Conservation (phyloP, 1,284 basidiomycete genomes). For the Hortiboletus rubellus region DNA sequence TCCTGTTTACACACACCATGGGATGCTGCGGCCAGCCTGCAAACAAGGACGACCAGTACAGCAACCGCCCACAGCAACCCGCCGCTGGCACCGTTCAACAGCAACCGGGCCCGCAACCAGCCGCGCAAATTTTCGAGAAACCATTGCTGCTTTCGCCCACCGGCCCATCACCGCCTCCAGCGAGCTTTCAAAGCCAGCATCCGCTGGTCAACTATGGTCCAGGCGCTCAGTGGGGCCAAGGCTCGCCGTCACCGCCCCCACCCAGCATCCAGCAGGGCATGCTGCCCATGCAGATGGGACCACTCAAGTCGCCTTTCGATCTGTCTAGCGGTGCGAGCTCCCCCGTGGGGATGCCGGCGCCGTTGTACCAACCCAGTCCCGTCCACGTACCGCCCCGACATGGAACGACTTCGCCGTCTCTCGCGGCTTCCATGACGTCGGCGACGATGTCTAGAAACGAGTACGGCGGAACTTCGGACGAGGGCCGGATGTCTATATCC, state of each 20-base stretch:
- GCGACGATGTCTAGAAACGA: conserved; percentile 10
- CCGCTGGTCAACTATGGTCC: conserved; percentile 24
- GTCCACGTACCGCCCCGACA: conserved; percentile 35
- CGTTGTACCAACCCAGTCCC: conserved; percentile 38
- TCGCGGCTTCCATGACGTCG: conserved; percentile 4
- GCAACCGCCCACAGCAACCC: conserved; percentile 33
- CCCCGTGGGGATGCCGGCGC: background rate
- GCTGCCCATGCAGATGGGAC: background rate
- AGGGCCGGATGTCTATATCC: conserved; percentile 70
- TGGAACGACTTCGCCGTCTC: conserved; percentile 24
- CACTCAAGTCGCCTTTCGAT: conserved; percentile 4
- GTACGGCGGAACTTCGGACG: conserved; percentile 39
- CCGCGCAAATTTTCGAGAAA: conserved; percentile 29
- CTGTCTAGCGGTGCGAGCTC: background rate
- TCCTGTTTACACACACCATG: conserved; percentile 38
- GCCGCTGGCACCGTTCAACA: conserved; percentile 40
- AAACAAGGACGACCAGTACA: conserved; percentile 35
- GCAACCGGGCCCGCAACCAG: conserved; percentile 50
- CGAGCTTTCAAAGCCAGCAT: conserved; percentile 18
- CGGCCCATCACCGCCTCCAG: conserved; percentile 32
- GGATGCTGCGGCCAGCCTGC: conserved; percentile 56
- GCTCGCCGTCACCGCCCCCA: conserved; percentile 36
- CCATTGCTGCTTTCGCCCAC: conserved; percentile 15
- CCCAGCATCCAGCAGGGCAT: conserved; percentile 10
- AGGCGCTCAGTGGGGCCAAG: conserved; percentile 34